Percentiles rank a stretch among this genome's conserved stretches.
Evolutionary conservation across 352 stramenopile species (phyloP).

Genomic region (Pythium aquatile): DNA sequence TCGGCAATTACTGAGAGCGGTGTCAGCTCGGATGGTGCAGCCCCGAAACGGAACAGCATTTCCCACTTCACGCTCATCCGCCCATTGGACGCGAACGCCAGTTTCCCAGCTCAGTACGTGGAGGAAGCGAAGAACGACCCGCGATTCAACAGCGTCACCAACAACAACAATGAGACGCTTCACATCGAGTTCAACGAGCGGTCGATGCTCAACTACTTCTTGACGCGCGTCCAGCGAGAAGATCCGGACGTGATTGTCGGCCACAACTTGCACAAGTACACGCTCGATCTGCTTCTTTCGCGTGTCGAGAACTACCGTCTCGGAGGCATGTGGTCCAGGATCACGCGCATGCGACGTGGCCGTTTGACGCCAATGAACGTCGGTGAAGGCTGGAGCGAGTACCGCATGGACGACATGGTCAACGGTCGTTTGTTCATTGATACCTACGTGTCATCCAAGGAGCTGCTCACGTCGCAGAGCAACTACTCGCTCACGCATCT

Average conservation of each 20-base stretch:
- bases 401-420: slow-evolving; percentile 86
- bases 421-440: slow-evolving; percentile 97
- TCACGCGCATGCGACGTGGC: slow-evolving; percentile 78
- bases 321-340: slow-evolving; percentile 77
- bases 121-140: slow-evolving; percentile 50
- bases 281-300: slow-evolving; percentile 96
- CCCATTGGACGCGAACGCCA: slow-evolving; percentile 57
- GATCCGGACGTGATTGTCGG: slow-evolving; percentile 98
- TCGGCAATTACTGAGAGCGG: slow-evolving; percentile 77
- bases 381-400: slow-evolving; percentile 86
- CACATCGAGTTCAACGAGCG: slow-evolving; percentile 81
- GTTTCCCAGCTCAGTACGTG: slow-evolving; percentile 62
- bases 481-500: slow-evolving; percentile 97
- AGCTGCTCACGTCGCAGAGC: slow-evolving; percentile 96
- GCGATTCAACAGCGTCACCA: slow-evolving; percentile 57
- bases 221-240: slow-evolving; percentile 92
- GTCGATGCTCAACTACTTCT: slow-evolving; percentile 84
- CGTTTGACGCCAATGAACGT: slow-evolving; percentile 75
- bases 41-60: slow-evolving; percentile 36
- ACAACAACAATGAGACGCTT: slow-evolving; percentile 53
- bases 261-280: slow-evolving; percentile 98
- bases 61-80: slow-evolving; percentile 85
- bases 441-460: slow-evolving; percentile 97
- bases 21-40: slow-evolving; percentile 55
- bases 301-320: slow-evolving; percentile 93